Evolutionary conservation across 768 basidiomycete species (phyloP).

Genomic region (Lentinula sp.): DNA sequence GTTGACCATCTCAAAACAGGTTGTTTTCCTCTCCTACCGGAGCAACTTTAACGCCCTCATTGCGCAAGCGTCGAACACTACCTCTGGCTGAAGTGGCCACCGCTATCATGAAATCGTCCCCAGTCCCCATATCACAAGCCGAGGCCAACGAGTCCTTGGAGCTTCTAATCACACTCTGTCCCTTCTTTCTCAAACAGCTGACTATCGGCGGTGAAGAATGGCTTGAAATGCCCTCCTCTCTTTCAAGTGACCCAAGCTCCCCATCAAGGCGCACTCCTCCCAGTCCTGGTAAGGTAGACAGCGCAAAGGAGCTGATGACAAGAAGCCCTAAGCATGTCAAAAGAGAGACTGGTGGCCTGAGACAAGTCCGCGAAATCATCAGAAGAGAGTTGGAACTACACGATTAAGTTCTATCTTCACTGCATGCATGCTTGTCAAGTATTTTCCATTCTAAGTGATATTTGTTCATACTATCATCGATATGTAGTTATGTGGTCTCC

Average conservation of each 20-base stretch:
- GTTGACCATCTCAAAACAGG: slow-evolving; percentile 30
- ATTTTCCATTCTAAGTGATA: background rate
- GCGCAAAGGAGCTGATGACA: slow-evolving; percentile 52
- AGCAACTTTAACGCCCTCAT: slow-evolving; percentile 43
- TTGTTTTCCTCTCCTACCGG: slow-evolving; percentile 63
- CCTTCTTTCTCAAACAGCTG: slow-evolving; percentile 71
- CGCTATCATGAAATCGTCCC: slow-evolving; percentile 74
- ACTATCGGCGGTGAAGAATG: slow-evolving; percentile 53
- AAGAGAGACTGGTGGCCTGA: slow-evolving; percentile 64
- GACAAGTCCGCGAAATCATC: slow-evolving; percentile 79
- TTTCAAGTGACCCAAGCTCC: slow-evolving; percentile 17
- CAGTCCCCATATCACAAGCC: slow-evolving; percentile 69
- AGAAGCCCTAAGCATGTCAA: slow-evolving; percentile 72
- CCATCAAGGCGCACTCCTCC: slow-evolving; percentile 32
- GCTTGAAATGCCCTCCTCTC: slow-evolving; percentile 54
- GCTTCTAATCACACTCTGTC: slow-evolving; percentile 64
- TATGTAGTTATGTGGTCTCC: background rate
- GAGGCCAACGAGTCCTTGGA: slow-evolving; percentile 73
- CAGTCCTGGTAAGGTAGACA: slow-evolving; percentile 56
- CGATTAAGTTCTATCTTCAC: slow-evolving; percentile 32
- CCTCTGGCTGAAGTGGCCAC: slow-evolving; percentile 60
- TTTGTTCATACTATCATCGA: background rate
- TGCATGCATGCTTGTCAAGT: slow-evolving; percentile 16
- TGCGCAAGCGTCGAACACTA: slow-evolving; percentile 66
- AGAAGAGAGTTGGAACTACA: slow-evolving; percentile 69